Conservation (phyloP, 2,329 filamentous ascomycete species). For the Lachnellula willkommii region DNA sequence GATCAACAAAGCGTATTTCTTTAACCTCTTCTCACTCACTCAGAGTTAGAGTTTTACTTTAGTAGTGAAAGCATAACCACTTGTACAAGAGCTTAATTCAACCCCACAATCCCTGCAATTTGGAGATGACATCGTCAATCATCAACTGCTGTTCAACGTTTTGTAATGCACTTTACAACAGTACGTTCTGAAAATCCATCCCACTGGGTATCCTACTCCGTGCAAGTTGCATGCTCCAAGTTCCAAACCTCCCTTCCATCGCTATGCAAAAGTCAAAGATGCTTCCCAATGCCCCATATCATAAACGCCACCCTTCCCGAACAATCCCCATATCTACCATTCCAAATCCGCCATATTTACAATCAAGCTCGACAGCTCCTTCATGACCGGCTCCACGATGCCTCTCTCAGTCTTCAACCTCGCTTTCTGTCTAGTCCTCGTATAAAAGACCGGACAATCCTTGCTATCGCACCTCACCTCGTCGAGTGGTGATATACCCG, state of each 20-base stretch:
- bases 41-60: neutral
- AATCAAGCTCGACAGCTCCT: slow-evolving; percentile 33
- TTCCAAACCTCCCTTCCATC: neutral
- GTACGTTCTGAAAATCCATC: neutral
- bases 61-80: too few species aligned
- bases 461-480: slow-evolving; percentile 82
- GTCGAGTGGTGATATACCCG: slow-evolving; percentile 66
- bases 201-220: neutral
- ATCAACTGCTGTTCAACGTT: neutral
- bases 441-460: slow-evolving; percentile 91
- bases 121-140: neutral
- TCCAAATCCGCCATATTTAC: slow-evolving; percentile 23
- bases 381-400: slow-evolving; percentile 38
- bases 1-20: neutral
- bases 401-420: slow-evolving; percentile 36
- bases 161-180: too few species aligned
- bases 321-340: slow-evolving; percentile 20
- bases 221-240: neutral
- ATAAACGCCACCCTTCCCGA: neutral
- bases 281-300: neutral
- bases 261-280: slow-evolving; percentile 1
- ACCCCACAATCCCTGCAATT: neutral
- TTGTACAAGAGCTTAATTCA: neutral
- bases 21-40: neutral
- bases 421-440: slow-evolving; percentile 57